Evolutionary conservation across 768 basidiomycete genomes (phyloP), one percentile per base, ranked within the genome.

Genomic region (Pholiota conissans): DNA sequence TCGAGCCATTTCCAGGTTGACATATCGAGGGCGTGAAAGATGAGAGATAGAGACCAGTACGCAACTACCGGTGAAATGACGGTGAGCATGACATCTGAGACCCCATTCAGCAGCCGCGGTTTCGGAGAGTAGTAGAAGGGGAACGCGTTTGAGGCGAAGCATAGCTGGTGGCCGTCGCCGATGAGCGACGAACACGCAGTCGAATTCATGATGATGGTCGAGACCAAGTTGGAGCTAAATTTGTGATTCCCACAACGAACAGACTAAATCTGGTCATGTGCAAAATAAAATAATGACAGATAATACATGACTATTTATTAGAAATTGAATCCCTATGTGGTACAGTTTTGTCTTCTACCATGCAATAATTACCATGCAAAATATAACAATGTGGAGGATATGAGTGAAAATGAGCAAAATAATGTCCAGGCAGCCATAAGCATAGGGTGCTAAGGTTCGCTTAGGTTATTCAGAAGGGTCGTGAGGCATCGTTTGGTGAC

Each of bases 401-500:
- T 71, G 61, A 59, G 61, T 66, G 63, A 62, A 67, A 61, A 69
- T 65, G 65, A 59, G 63, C 65, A 68, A 58, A 59, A 60, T 59
- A 63, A 56, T 57, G 60, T 63, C 66, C 65, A 58, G 56, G 63
- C 58, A 57, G 59, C 57, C 47, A 64, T 59, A 55, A n/a, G n/a
- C n/a, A n/a, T 61, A 49, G 51, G 34, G 53, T 54, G 65, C 73
- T 74, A 87, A 59, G 84, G 80, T 70, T 91, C 90, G 61, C 86
- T 88, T 62, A 96, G 78, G 72, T 96, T 95, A 73, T 93, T 90
- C 58, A 95, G 81, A 29, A 96, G 81, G 29, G 93, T 95, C 47
- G 91, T 91, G 58, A 96, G 79, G 73, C 93, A 95, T 66, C 93
- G 84, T 77, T 95, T 96, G 26, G 97, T 99, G 63, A 98, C 97